Percentiles rank a stretch among this genome's conserved stretches.
phyloP scores from a whole-genome alignment of 1,139 yeast genomes.

The Hansenula lynferdii region DNA sequence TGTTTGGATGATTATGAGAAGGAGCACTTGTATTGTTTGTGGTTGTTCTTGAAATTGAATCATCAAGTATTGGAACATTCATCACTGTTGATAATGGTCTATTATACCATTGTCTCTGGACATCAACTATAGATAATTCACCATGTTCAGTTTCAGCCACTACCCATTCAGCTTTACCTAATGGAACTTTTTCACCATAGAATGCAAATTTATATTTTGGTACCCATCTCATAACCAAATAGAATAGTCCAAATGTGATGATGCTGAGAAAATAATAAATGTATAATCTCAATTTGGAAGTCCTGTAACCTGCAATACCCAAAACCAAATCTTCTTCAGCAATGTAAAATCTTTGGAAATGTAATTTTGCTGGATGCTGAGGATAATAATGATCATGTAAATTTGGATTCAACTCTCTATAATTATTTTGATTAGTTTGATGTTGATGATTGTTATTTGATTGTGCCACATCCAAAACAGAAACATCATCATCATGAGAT shows the following conservation, averaged over 20 bases:
- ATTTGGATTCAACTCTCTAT: slow-evolving; percentile 26
- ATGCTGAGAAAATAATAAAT: slow-evolving; percentile 53
- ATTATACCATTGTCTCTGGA: slow-evolving; percentile 57
- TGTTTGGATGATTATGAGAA: slow-evolving; percentile 2
- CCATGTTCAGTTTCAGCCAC: slow-evolving; percentile 94
- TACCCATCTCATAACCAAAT: slow-evolving; percentile 75
- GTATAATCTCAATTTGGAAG: slow-evolving; percentile 40
- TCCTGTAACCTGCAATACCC: slow-evolving; percentile 86
- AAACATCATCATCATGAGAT: slow-evolving; percentile 26
- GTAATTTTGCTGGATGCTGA: slow-evolving; percentile 38
- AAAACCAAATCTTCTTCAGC: slow-evolving; percentile 94
- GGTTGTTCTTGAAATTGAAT: slow-evolving; percentile 7
- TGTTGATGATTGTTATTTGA: slow-evolving; percentile 7
- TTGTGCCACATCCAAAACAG: slow-evolving; percentile 27
- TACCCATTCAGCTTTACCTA: slow-evolving; percentile 88
- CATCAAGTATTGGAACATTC: slow-evolving; percentile 26
- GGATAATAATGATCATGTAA: slow-evolving; percentile 39
- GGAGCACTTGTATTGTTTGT: slow-evolving; percentile 8
- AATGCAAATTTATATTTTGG: slow-evolving; percentile 70
- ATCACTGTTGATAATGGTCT: slow-evolving; percentile 70
- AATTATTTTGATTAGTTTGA: slow-evolving; percentile 4
- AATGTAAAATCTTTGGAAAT: slow-evolving; percentile 77
- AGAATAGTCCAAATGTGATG: slow-evolving; percentile 65
- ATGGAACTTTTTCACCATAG: slow-evolving; percentile 59
- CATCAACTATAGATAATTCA: slow-evolving; percentile 58